Evolutionary conservation across 2,329 filamentous ascomycete genomes (phyloP).

Genomic region (Sarocladium oryzae): DNA sequence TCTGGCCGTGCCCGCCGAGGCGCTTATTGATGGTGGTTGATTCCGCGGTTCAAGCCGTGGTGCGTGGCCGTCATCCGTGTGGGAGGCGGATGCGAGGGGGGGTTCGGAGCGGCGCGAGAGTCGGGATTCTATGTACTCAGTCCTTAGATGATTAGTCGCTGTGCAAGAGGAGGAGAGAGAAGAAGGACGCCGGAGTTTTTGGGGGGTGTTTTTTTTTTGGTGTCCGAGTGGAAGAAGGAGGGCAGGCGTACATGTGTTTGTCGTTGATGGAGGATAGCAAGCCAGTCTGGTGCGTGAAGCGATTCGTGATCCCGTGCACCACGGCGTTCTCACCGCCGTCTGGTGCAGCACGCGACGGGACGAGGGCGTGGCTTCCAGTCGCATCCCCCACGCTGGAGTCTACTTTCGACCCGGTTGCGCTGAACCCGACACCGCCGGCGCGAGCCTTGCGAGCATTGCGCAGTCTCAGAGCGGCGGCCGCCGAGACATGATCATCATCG

Average conservation of each 20-base stretch:
- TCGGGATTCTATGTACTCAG: conserved; percentile 77
- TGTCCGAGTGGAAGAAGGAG: no score
- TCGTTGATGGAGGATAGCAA: conserved; percentile 59
- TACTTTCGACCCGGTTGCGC: conserved; percentile 18
- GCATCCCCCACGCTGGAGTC: conserved; percentile 13
- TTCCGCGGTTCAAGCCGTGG: background rate
- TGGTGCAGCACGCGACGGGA: conserved; percentile 4
- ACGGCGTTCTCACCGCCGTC: conserved; percentile 23
- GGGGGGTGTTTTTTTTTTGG: no score
- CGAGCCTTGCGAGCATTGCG: conserved; percentile 41
- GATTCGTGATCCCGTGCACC: conserved; percentile 27
- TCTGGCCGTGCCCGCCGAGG: conserved; percentile 5
- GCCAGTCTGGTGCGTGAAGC: conserved; percentile 69
- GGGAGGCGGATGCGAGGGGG: background rate
- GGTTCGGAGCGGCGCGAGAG: conserved; percentile 51
- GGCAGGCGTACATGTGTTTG: conserved; percentile 65
- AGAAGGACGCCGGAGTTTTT: background rate
- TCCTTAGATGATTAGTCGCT: conserved; percentile 65
- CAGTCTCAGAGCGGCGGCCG: conserved; percentile 44
- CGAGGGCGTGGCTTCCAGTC: conserved; percentile 22
- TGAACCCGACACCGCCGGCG: conserved; percentile 51
- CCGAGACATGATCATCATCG: conserved; percentile 24
- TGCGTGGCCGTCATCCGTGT: conserved; percentile 8
- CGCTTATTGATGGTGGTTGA: background rate
- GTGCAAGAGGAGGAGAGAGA: conserved; percentile 9